These are phyloP conservation scores for Guyanaporus albipodus DNA, from an alignment of 768 basidiomycete genomes.

Conservation along the genomic window DNA sequence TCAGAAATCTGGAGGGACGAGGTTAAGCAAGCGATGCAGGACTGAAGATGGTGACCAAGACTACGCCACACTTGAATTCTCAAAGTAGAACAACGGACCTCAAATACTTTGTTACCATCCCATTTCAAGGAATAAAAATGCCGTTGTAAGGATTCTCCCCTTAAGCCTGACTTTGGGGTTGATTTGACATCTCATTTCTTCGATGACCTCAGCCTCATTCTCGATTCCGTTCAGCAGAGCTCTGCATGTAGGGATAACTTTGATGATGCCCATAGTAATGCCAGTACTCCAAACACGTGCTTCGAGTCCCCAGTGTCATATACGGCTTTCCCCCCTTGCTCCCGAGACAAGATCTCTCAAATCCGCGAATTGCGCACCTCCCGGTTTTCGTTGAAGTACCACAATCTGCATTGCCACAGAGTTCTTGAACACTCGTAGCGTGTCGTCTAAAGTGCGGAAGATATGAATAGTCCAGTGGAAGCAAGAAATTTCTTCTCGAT, in stretches of 20 bases:
- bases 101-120: background rate
- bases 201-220: slow-evolving; percentile 68
- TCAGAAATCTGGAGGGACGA: slow-evolving; percentile 59
- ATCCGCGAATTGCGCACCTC: slow-evolving; percentile 87
- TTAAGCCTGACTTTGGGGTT: slow-evolving; percentile 22
- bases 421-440: slow-evolving; percentile 85
- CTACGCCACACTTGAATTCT: background rate
- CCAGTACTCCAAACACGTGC: slow-evolving; percentile 82
- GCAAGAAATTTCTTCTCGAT: slow-evolving; percentile 89
- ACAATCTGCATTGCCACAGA: slow-evolving; percentile 81
- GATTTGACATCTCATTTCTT: slow-evolving; percentile 34
- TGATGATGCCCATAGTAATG: slow-evolving; percentile 63
- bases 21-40: slow-evolving; percentile 35
- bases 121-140: background rate
- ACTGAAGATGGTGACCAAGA: slow-evolving; percentile 10
- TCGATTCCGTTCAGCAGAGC: slow-evolving; percentile 67
- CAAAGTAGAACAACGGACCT: background rate
- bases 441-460: slow-evolving; percentile 82
- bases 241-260: slow-evolving; percentile 81
- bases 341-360: slow-evolving; percentile 74
- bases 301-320: slow-evolving; percentile 85
- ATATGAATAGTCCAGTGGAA: slow-evolving; percentile 83
- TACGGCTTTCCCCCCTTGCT: slow-evolving; percentile 60
- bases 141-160: background rate
- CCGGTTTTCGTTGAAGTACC: slow-evolving; percentile 71